Percentiles rank a stretch among this genome's conserved stretches.
These are phyloP conservation scores for Galerina sulciceps DNA, from an alignment of 768 basidiomycete genomes.

Conservation along the genomic window DNA sequence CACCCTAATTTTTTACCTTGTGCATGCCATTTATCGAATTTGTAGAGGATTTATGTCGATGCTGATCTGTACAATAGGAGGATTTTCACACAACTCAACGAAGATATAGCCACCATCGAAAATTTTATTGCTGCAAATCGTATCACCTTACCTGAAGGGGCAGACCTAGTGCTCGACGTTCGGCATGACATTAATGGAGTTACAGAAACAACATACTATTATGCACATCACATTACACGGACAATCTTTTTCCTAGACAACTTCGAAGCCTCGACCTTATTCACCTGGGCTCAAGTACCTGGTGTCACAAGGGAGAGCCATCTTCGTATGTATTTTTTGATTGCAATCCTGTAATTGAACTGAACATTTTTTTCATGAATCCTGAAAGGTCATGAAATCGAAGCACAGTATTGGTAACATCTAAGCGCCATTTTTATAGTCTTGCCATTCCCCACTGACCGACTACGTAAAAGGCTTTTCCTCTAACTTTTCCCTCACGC, in stretches of 20 bases:
- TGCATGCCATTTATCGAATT: neutral
- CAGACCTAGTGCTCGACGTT: slow-evolving; percentile 54
- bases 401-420: slow-evolving; percentile 45
- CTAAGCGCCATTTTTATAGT: too few relatives aligned
- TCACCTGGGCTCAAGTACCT: slow-evolving; percentile 31
- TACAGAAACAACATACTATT: slow-evolving; percentile 25
- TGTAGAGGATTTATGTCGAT: slow-evolving; percentile 58
- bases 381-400: slow-evolving; percentile 38
- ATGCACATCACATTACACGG: slow-evolving; percentile 43
- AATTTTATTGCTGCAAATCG: slow-evolving; percentile 27
- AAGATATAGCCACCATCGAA: slow-evolving; percentile 34
- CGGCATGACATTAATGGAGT: slow-evolving; percentile 20
- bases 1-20: neutral
- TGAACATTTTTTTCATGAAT: neutral
- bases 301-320: slow-evolving; percentile 42
- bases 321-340: slow-evolving; percentile 40
- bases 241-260: slow-evolving; percentile 60
- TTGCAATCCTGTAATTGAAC: neutral
- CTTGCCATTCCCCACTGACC: too few relatives aligned
- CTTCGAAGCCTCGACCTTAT: slow-evolving; percentile 37
- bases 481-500: slow-evolving; percentile 38
- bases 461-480: too few relatives aligned
- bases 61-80: slow-evolving; percentile 49
- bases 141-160: slow-evolving; percentile 33
- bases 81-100: slow-evolving; percentile 35